Conservation (phyloP, 495 filamentous ascomycete species). For the Trypethelium eluteriae region DNA sequence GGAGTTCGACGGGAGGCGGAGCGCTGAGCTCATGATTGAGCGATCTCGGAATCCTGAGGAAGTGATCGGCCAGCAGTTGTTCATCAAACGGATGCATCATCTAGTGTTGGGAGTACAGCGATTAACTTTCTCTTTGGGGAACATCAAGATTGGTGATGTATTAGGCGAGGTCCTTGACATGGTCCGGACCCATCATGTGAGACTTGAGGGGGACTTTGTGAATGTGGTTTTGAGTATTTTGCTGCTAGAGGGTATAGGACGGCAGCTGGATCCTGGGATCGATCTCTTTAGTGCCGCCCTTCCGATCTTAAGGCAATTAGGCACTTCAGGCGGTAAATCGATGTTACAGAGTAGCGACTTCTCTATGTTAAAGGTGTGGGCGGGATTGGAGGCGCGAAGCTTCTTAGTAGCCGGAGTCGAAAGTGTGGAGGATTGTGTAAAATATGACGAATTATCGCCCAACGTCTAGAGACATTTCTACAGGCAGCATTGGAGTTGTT, state of each 20-base stretch:
- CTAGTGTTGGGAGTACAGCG: constrained; percentile 84
- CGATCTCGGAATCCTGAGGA: constrained; percentile 83
- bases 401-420: constrained; percentile 84
- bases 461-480: constrained; percentile 31
- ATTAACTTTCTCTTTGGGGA: constrained; percentile 83
- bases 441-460: constrained; percentile 40
- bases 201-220: constrained; percentile 95
- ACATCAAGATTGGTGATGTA: constrained; percentile 93
- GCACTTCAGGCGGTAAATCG: constrained; percentile 63
- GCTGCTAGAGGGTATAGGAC: constrained; percentile 87
- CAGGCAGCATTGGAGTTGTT: too few species aligned
- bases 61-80: constrained; percentile 80
- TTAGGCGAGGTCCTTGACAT: constrained; percentile 82
- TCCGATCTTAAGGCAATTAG: constrained; percentile 83
- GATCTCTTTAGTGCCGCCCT: constrained; percentile 84
- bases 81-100: constrained; percentile 94
- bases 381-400: constrained; percentile 78
- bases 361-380: constrained; percentile 92
- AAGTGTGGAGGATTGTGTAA: constrained; percentile 54
- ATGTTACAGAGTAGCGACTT: constrained; percentile 58
- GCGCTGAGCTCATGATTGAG: constrained; percentile 92
- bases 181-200: constrained; percentile 88
- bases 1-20: constrained; percentile 94
- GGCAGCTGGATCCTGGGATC: constrained; percentile 73
- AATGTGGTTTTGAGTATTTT: constrained; percentile 96